These are phyloP conservation scores for Saitozyma podzolica DNA, from an alignment of 768 basidiomycete genomes.

Conservation along the genomic window DNA sequence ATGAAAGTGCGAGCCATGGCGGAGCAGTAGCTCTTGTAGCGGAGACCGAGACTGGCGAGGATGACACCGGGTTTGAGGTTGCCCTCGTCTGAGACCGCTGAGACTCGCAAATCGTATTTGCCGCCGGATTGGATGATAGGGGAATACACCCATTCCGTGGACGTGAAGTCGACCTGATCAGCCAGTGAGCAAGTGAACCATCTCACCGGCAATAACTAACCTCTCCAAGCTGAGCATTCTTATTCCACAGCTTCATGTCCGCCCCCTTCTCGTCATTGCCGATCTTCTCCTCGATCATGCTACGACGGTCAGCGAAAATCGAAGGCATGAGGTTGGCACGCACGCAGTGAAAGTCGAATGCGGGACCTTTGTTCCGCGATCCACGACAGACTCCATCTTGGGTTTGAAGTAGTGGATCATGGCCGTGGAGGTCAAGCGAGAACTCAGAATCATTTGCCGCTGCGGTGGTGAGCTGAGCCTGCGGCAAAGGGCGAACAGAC, in stretches of 20 bases:
- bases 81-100: constrained; percentile 80
- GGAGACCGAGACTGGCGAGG: constrained; percentile 79
- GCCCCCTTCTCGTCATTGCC: constrained; percentile 86
- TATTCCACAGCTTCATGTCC: constrained; percentile 88
- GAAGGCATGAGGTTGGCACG: not conserved
- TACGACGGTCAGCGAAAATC: constrained; percentile 44
- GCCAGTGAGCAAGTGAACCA: constrained; percentile 2
- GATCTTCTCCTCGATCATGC: constrained; percentile 76
- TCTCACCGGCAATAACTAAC: constrained; percentile 56
- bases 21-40: constrained; percentile 89
- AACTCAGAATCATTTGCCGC: constrained; percentile 76
- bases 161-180: constrained; percentile 77
- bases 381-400: constrained; percentile 85
- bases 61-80: constrained; percentile 82
- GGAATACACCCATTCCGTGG: constrained; percentile 88
- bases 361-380: constrained; percentile 84
- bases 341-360: constrained; percentile 73
- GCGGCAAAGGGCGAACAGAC: constrained; percentile 41
- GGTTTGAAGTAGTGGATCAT: constrained; percentile 80
- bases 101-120: constrained; percentile 84
- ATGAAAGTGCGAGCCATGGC: constrained; percentile 93
- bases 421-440: constrained; percentile 78
- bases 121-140: constrained; percentile 95
- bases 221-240: constrained; percentile 66
- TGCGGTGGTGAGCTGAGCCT: constrained; percentile 46